Percentiles rank a stretch among this genome's conserved stretches.
phyloP scores from a whole-genome alignment of 1,284 basidiomycete species.

The Trametes versicolor region DNA sequence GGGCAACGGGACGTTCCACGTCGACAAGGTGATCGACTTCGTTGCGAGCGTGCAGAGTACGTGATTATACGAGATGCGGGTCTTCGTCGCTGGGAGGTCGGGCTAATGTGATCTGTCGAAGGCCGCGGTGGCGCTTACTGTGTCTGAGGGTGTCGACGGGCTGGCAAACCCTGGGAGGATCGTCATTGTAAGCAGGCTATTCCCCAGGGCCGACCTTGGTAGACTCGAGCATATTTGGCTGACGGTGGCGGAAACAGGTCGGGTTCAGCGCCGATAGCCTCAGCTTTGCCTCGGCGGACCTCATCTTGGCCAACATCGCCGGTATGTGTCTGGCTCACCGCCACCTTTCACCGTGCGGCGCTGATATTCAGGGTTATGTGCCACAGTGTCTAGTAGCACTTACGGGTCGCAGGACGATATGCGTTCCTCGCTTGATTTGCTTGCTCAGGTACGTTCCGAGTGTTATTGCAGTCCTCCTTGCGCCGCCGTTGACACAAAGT shows the following conservation, averaged over 20 bases:
- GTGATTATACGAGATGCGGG: background rate
- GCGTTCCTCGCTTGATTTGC: background rate
- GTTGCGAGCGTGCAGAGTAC: constrained; percentile 15
- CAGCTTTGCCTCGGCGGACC: constrained; percentile 16
- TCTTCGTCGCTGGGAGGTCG: background rate
- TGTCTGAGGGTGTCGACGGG: background rate
- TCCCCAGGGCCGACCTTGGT: too few relatives aligned
- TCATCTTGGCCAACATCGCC: constrained; percentile 7
- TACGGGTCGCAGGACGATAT: constrained; percentile 1
- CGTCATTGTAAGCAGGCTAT: constrained; percentile 9
- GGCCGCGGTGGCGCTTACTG: constrained; percentile 1
- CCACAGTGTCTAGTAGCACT: too few relatives aligned
- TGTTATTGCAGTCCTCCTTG: background rate
- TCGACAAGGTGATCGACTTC: constrained; percentile 19
- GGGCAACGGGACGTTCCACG: constrained; percentile 10
- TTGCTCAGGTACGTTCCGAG: background rate
- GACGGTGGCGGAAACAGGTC: constrained; percentile 2
- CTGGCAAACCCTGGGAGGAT: background rate
- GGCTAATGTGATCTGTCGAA: constrained; percentile 8
- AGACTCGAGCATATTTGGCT: too few relatives aligned
- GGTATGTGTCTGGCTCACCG: background rate
- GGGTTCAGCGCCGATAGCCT: constrained; percentile 19
- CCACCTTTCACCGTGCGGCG: too few relatives aligned
- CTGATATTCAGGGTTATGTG: too few relatives aligned
- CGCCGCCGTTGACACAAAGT: too few relatives aligned